Evolutionary conservation across 768 basidiomycete species (phyloP), one percentile per base, ranked within the genome.

Genomic region (Naganishia friedmannii): DNA sequence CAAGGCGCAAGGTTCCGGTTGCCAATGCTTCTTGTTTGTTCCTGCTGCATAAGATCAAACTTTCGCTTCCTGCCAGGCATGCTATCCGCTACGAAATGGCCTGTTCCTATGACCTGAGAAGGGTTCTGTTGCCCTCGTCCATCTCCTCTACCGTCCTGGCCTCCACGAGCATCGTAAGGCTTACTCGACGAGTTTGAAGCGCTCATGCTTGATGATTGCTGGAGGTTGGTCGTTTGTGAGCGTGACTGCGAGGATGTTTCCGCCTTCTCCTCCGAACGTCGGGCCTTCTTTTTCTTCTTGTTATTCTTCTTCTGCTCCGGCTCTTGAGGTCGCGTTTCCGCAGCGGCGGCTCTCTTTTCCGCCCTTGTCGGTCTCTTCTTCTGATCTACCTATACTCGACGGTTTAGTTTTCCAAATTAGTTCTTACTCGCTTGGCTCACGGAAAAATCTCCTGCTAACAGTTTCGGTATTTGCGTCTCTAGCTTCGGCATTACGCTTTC

Each of bases 1-100:
- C 93, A 96, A 19, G 90, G 89, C 37, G 84, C 76, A 65, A 65
- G 57, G 73, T 71, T 60, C 72, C 75, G 31, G 53, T 66, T 75
- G 85, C 31, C 83, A 15, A 26, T 13, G 12, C 83, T 75, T 37
- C 85, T 82, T 74, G 86, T 85, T 74, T 85, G 86, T 79, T 86
- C 85, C 81, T 82, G 28, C 34, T 67, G 66, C 39, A 53, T 39
- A 13, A 26, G n/a, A 12, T 42, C 53, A 15, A 67, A 54, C 28
- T 53, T 54, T 29, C 66, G 29, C 37, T 67, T 67, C 66, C 42
- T 67, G 32, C 66, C 53, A 4, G 53, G 66, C 23, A 55, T 53
- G 17, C 66, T 53, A 26, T 39, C 34, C 28, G 28, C 39, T 8
- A 55, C 53, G 39, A 45, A 42, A 26, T 45, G 17, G 17, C 39